Base-by-base conservation (phyloP, 2,329 filamentous ascomycete genomes). In the Aotearoamyces nothofagi region DNA sequence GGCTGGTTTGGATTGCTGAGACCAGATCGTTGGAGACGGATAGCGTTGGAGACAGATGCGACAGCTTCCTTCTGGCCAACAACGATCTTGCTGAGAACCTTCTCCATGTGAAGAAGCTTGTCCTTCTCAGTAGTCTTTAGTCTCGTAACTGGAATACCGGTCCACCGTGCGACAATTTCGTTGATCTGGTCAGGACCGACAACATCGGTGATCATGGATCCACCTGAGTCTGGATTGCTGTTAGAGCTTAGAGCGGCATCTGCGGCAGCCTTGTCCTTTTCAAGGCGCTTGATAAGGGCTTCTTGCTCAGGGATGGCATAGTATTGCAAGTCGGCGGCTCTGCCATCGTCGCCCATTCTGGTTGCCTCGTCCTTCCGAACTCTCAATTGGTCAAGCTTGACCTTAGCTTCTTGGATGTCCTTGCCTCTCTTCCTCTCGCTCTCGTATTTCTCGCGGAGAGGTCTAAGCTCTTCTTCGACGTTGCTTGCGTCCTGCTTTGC, bases 131-230 rank as follows among this genome's bases (percentile, higher is more conserved):
- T 80, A 0, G 90, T 94, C 60, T 80, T 87, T 22, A 98, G 73
- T 36, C 87, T 69, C 4, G 84, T 96, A 34, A 98, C 83, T 1
- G 90, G 90, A 43, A 98, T 98, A 39, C 90, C 90, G n/a, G 90
- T 98, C 82, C 86, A 94, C 36, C 84, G 77, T 31, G 80, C 79
- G 30, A 98, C 90, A 36, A 98, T 98, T 50, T 96, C 87, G 52
- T 98, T 96, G 65, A 98, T 98, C 54, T 98, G 86, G 39, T 98
- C 90, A 8, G 86, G 84, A 5, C 90, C 90, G 40, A 98, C 90
- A 26, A 90, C 70, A 50, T 98, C 90, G 3, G 86, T 92, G 31
- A 96, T 69, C 52, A 96, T 76, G 14, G 81, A 70, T 30, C 74
- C 70, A 31, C 69, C 69, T 4, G 62, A 55, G 19, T 79, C 80